Evolutionary conservation across 169 alveolate species (phyloP).

Genomic region (Theileria parva): DNA sequence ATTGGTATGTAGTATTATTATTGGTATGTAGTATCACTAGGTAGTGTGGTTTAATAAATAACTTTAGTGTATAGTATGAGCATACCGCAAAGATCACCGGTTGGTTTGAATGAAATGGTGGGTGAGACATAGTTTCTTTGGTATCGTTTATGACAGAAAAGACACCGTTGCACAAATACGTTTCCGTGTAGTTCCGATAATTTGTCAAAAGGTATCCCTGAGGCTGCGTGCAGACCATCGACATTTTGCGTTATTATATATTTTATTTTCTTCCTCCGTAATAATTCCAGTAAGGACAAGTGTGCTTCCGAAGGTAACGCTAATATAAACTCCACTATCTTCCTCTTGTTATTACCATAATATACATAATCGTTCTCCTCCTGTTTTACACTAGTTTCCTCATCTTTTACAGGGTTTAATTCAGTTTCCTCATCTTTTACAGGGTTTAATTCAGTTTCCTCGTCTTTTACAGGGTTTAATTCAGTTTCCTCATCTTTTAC

Average conservation of each 20-base stretch:
- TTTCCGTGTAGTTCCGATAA: conserved; percentile 83
- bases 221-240: conserved; percentile 79
- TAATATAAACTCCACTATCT: conserved; percentile 74
- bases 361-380: conserved; percentile 51
- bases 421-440: conserved; percentile 23
- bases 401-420: conserved; percentile 7
- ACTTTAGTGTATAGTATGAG: not conserved
- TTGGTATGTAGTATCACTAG: too few species aligned
- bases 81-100: conserved; percentile 81
- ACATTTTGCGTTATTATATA: conserved; percentile 80
- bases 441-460: conserved; percentile 4
- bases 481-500: conserved; percentile 23
- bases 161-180: conserved; percentile 80
- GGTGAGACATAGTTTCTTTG: conserved; percentile 79
- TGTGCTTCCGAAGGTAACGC: conserved; percentile 83
- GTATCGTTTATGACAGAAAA: conserved; percentile 78
- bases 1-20: too few species aligned
- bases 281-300: conserved; percentile 70
- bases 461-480: conserved; percentile 6
- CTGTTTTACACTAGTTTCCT: not conserved
- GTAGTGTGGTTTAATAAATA: not conserved
- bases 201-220: conserved; percentile 74
- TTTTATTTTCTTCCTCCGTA: conserved; percentile 63
- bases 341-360: conserved; percentile 58
- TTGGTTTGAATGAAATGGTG: conserved; percentile 80